Conservation (phyloP, 1,284 basidiomycete species). For the Cutaneotrichosporon daszewskae region DNA sequence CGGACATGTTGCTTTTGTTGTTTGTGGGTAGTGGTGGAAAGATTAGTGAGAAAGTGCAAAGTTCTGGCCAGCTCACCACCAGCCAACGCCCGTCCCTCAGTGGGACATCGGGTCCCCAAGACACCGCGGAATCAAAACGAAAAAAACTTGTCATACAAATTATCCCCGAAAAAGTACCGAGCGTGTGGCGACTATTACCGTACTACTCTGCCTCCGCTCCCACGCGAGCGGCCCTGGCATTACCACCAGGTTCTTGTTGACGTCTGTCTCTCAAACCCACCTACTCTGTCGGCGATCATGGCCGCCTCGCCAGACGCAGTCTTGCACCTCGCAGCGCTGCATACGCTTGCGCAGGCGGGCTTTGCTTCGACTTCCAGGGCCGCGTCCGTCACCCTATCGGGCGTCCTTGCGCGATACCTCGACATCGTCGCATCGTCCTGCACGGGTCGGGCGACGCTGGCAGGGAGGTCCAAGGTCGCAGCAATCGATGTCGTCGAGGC, state of each 20-base stretch:
- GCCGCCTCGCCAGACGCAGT: conserved; percentile 36
- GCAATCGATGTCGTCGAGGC: conserved; percentile 37
- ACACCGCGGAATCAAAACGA: too few relatives aligned
- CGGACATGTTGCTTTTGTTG: conserved; percentile 58
- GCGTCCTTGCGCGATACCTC: conserved; percentile 33
- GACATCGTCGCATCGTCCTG: conserved; percentile 31
- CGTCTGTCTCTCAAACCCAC: neutral
- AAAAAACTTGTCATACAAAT: too few relatives aligned
- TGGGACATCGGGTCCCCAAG: too few relatives aligned
- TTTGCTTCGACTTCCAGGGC: conserved; percentile 42
- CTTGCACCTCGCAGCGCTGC: conserved; percentile 39
- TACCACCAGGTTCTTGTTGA: conserved; percentile 5
- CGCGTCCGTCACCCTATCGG: conserved; percentile 35
- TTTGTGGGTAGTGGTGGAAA: conserved; percentile 2
- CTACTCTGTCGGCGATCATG: too few relatives aligned
- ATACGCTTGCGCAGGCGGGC: conserved; percentile 36
- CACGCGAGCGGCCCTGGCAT: too few relatives aligned
- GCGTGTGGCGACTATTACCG: too few relatives aligned
- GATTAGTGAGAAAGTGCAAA: too few relatives aligned
- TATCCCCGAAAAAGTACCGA: too few relatives aligned
- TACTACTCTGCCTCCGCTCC: neutral
- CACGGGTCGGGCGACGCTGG: conserved; percentile 32
- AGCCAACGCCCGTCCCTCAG: too few relatives aligned
- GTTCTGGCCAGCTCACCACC: too few relatives aligned
- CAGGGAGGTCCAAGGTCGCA: conserved; percentile 38